A percentile compares a stretch with the other conserved stretches of the same genome.
Conservation (phyloP, 768 basidiomycete species). For the Lentinula detonsa region DNA sequence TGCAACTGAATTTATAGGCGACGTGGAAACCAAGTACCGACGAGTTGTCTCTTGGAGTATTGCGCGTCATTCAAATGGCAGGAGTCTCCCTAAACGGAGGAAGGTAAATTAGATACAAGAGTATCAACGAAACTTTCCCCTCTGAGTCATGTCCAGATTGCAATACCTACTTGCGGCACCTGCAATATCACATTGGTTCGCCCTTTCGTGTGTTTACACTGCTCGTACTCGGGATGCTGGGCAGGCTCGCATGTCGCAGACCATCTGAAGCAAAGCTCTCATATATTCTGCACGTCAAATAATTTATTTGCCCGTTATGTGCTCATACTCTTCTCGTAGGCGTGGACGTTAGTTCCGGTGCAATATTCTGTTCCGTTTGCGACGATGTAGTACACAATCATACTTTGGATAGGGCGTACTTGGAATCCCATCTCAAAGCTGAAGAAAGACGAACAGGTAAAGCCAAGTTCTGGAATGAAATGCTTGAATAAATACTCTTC, state of each 20-base stretch:
- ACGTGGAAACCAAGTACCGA: slow-evolving; percentile 44
- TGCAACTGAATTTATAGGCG: slow-evolving; percentile 23
- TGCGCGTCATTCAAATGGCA: slow-evolving; percentile 36
- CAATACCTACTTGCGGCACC: slow-evolving; percentile 57
- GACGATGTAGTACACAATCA: slow-evolving; percentile 68
- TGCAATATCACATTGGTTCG: slow-evolving; percentile 52
- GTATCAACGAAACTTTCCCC: not conserved
- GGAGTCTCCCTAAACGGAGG: slow-evolving; percentile 52
- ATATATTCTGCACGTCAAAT: slow-evolving; percentile 57
- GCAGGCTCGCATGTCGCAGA: slow-evolving; percentile 42
- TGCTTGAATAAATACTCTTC: not conserved
- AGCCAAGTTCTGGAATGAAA: slow-evolving; percentile 34
- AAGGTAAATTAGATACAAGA: slow-evolving; percentile 39
- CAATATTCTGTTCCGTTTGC: slow-evolving; percentile 68
- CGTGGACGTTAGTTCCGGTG: slow-evolving; percentile 69
- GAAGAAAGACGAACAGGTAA: slow-evolving; percentile 63
- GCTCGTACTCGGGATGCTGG: slow-evolving; percentile 71
- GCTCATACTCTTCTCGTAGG: slow-evolving; percentile 33
- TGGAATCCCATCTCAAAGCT: slow-evolving; percentile 37
- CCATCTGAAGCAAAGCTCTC: slow-evolving; percentile 54
- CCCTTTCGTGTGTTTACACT: slow-evolving; percentile 72
- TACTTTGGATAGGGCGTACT: slow-evolving; percentile 39
- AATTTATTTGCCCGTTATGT: not conserved
- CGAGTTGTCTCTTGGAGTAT: slow-evolving; percentile 52
- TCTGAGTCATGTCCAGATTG: slow-evolving; percentile 26